Evolutionary conservation across 371 early-diverging fungal species (phyloP).

Genomic region (Umbelopsis sp.): DNA sequence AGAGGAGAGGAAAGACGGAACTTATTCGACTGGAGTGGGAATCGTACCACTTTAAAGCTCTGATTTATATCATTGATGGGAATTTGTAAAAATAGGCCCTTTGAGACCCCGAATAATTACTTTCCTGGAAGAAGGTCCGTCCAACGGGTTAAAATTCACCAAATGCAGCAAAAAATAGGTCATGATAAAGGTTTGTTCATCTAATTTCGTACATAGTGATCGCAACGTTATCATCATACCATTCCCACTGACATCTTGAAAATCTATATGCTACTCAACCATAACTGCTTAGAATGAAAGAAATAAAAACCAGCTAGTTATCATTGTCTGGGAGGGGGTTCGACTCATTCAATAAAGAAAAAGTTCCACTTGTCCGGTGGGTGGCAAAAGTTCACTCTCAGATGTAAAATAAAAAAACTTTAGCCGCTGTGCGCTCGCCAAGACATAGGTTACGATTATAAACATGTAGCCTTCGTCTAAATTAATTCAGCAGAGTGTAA

Average conservation of each 20-base stretch:
- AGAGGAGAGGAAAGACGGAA: background rate
- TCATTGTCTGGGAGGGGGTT: too few relatives aligned
- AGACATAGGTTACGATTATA: background rate
- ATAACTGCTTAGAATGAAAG: too few relatives aligned
- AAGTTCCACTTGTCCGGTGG: too few relatives aligned
- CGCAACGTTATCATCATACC: too few relatives aligned
- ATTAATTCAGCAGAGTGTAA: background rate
- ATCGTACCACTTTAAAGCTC: too few relatives aligned
- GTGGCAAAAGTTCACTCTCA: slow-evolving; percentile 8
- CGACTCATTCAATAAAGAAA: too few relatives aligned
- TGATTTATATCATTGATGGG: too few relatives aligned
- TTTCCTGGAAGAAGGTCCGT: background rate
- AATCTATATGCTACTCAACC: too few relatives aligned
- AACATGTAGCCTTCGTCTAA: background rate
- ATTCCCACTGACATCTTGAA: background rate
- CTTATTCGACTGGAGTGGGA: too few relatives aligned
- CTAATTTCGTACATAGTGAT: background rate
- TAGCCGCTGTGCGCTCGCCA: background rate
- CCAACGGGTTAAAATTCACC: slow-evolving; percentile 1
- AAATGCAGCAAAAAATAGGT: slow-evolving; percentile 10
- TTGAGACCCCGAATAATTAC: background rate
- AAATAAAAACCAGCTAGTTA: background rate
- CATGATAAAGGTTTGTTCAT: background rate
- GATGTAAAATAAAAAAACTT: background rate
- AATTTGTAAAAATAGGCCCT: background rate